Base-by-base conservation (phyloP, 2,329 filamentous ascomycete species). In the Niveomyces coronatus region DNA sequence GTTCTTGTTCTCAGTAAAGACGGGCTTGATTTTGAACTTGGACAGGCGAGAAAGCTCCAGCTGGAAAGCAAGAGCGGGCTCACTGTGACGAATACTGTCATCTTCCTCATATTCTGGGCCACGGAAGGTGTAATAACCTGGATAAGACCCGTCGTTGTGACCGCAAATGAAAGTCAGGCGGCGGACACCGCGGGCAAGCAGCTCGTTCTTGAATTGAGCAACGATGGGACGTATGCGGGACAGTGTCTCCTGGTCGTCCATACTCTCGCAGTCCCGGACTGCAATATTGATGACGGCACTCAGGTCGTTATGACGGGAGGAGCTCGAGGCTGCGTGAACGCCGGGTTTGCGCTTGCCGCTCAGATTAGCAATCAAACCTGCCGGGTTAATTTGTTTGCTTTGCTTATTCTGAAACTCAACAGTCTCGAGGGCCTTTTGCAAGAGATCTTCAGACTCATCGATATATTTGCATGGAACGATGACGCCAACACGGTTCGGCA, bases 1-100 rank as follows among this genome's bases (percentile, higher is more conserved):
- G 65, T 94, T 96, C 57, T 93, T 84, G 71, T 98, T 98, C 65
- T 96, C 88, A 0, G 91, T 96, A 67, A 98, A 98, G 36, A 98
- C 87, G 3, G 91, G 89, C 68, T 88, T 93, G 65, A 96, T 94
- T 67, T 87, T 81, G 76, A 98, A 98, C 68, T 95, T 96, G 55
- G 83, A 84, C 20, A 98, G 76, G 60, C 91, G 84, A 43, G 80
- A 82, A 47, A 98, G 79, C 65, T 98, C 91, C 59, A 96, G 84
- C 71, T 98, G 91, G 85, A 96, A 98, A 55, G 91, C 88, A 61
- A 95, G 73, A 39, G 91, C 89, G 35, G 91, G 91, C 65, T 98
- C 91, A 47, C 78, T 93, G 70, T 98, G 89, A 67, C 91, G 89
- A 55, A 98, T 96, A 61, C 84, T 94, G 60, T 85, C 78, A 54